These are phyloP conservation scores for Xylariaceae sp. DNA, from an alignment of 2,329 filamentous ascomycete genomes.

Conservation along the genomic window DNA sequence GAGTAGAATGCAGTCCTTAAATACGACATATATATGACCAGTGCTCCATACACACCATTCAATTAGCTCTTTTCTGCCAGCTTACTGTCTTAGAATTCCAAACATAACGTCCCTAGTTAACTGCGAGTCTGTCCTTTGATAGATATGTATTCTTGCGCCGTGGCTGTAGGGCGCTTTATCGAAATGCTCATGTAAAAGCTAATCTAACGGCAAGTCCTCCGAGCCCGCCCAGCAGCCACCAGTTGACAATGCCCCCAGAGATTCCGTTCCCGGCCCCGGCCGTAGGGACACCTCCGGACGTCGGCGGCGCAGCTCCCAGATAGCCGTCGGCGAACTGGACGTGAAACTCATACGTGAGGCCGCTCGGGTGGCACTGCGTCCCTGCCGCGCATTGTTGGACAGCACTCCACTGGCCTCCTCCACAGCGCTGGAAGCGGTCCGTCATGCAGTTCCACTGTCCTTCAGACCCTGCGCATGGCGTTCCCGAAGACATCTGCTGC, in stretches of 20 bases:
- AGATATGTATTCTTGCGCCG: too few species aligned
- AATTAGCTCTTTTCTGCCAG: too few species aligned
- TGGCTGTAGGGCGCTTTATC: too few species aligned
- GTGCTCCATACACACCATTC: too few species aligned
- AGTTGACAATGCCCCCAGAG: not conserved
- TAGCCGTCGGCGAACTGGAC: conserved; percentile 38
- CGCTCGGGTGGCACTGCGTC: conserved; percentile 52
- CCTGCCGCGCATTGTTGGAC: conserved; percentile 52
- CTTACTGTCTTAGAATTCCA: too few species aligned
- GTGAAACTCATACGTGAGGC: conserved; percentile 49
- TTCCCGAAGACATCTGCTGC: conserved; percentile 39
- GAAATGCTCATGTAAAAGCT: too few species aligned
- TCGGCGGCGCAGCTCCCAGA: conserved; percentile 22
- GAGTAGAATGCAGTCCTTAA: too few species aligned
- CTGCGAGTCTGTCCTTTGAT: too few species aligned
- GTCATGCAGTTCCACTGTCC: conserved; percentile 63
- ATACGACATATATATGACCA: too few species aligned
- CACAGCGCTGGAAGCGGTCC: conserved; percentile 56
- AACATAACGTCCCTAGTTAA: too few species aligned
- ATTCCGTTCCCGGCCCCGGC: not conserved
- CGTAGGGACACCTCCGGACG: not conserved
- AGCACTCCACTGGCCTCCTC: conserved; percentile 51
- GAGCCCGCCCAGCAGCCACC: conserved; percentile 3
- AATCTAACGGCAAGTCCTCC: not conserved
- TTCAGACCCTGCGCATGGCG: conserved; percentile 50